Conservation (phyloP, 2,329 filamentous ascomycete species). For the Botrytis elliptica region DNA sequence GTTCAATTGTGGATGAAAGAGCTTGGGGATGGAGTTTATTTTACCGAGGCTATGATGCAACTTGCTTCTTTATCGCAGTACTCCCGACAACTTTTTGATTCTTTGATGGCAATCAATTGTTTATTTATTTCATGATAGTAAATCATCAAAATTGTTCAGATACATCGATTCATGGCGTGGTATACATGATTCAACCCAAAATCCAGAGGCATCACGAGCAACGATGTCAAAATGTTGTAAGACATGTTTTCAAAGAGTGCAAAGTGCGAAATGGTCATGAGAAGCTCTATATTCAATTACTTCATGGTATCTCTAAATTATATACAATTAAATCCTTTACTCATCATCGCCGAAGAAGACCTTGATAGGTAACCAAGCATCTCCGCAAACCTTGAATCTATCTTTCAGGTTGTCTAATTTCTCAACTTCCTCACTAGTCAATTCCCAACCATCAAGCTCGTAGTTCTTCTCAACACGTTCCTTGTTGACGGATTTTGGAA, state of each 20-base stretch:
- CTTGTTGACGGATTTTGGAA: slow-evolving; percentile 79
- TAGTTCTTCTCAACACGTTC: slow-evolving; percentile 75
- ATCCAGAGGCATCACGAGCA: neutral
- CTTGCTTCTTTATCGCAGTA: slow-evolving; percentile 4
- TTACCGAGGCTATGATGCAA: slow-evolving; percentile 17
- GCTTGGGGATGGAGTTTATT: slow-evolving; percentile 11
- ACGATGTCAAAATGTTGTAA: too few relatives aligned
- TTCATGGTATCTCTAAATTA: slow-evolving; percentile 22
- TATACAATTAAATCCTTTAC: slow-evolving; percentile 44
- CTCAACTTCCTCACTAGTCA: slow-evolving; percentile 70
- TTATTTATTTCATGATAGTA: neutral
- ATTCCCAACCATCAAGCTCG: slow-evolving; percentile 68
- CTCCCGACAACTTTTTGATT: neutral
- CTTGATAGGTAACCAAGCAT: slow-evolving; percentile 70
- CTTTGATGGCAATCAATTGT: neutral
- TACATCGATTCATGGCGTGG: neutral
- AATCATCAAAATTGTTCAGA: neutral
- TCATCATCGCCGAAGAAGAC: slow-evolving; percentile 85
- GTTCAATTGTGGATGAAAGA: slow-evolving; percentile 5
- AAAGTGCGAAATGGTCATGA: neutral
- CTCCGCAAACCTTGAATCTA: slow-evolving; percentile 80
- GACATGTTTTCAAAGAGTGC: neutral
- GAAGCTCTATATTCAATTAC: slow-evolving; percentile 8
- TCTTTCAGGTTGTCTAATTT: slow-evolving; percentile 48
- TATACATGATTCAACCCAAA: neutral